Base-by-base conservation (phyloP, 257 asterid species). In the Ajuga chamaepitys region DNA sequence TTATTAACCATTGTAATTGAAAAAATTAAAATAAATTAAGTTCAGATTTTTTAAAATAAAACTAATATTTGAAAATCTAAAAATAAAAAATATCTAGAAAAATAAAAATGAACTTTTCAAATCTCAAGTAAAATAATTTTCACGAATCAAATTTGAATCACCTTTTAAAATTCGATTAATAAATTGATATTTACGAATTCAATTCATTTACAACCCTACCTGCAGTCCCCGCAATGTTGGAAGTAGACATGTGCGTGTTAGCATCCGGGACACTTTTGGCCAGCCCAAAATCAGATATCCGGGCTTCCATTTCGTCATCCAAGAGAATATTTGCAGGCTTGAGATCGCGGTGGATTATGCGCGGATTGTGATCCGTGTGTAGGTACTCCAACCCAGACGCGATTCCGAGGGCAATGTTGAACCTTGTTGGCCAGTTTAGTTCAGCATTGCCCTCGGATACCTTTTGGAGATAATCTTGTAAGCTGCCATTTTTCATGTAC, bases 291-390 rank as follows among this genome's bases (percentile, higher is more conserved):
- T 93, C 97, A 0, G 99, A 77, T 3, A 93, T 87, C 26, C 96
- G 67, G 21, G 97, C 96, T 67, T 87, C 95, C 99, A 93, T 86
- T 40, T 89, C 95, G 25, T 89, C 99, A 50, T 92, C 98, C 32
- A 93, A 58, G 0, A 89, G 83, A 17, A 93, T 74, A 41, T 93
- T 93, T 0, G 85, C 97, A 0, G 99, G 99, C 82, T 93, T 93
- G 24, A 93, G 77, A 70, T 93, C 97, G 2, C 99, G 21, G 58
- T 93, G 96, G 51, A 93, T 89, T 37, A 89, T 93, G 2, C 81
- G 80, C 0, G 88, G 95, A 1, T 65, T 74, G 18, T 84, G 95
- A 57, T 68, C 75, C 32, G 74, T 42, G 77, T 93, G 99, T 58
- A 93, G 97, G 45, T 89, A 89, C 69, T 93, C 96, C 0, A 93